These are phyloP conservation scores for Daldinia bambusicola DNA, from an alignment of 495 filamentous ascomycete genomes.

Conservation along the genomic window DNA sequence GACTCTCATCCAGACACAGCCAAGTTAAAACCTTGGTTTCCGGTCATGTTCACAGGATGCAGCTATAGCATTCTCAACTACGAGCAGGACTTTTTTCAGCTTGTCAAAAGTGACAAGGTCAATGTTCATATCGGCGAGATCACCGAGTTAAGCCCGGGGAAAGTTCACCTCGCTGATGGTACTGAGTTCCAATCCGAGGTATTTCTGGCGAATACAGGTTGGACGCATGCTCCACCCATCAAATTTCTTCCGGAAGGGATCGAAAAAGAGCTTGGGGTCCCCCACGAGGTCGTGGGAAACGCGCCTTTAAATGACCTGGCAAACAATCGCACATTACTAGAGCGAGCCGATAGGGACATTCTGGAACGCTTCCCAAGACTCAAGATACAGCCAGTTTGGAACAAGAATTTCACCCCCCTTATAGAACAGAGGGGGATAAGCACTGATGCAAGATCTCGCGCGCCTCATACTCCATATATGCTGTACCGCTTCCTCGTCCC, in stretches of 20 bases:
- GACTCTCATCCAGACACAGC: constrained; percentile 44
- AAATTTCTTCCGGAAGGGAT: neutral
- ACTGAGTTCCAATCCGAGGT: neutral
- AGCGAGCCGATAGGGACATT: neutral
- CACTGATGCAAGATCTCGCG: neutral
- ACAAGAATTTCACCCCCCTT: neutral
- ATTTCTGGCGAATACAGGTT: neutral
- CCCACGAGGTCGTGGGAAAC: neutral
- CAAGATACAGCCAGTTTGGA: neutral
- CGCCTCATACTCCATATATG: neutral
- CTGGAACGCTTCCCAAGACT: neutral
- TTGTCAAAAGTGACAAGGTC: constrained; percentile 67
- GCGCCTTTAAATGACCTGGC: neutral
- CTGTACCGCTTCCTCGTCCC: neutral
- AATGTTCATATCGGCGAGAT: constrained; percentile 53
- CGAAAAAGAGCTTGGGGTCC: neutral
- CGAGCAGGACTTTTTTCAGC: constrained; percentile 70
- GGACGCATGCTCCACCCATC: neutral
- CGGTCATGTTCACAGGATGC: constrained; percentile 70
- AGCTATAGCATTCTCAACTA: constrained; percentile 77
- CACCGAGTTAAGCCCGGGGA: neutral
- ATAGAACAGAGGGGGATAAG: neutral
- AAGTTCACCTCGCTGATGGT: neutral
- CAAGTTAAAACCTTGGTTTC: constrained; percentile 72
- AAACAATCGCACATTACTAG: neutral